phyloP scores from a whole-genome alignment of 2,329 filamentous ascomycete species.

The Coniella vitis region DNA sequence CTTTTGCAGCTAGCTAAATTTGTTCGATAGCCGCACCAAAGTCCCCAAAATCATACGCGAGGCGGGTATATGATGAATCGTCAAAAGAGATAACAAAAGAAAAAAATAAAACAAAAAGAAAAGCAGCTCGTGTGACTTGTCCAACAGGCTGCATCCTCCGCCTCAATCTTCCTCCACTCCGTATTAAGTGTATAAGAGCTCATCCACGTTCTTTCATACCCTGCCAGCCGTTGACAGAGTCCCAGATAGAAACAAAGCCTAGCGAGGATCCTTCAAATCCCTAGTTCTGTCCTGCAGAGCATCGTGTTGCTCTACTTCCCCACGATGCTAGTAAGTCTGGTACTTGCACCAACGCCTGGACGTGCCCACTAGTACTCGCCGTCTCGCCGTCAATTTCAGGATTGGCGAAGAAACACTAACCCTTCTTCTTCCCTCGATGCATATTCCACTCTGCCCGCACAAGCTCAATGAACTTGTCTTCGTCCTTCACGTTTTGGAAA shows the following conservation, averaged over 20 bases:
- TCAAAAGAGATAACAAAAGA: slow-evolving; percentile 8
- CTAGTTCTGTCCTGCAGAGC: slow-evolving; percentile 11
- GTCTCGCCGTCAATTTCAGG: neutral
- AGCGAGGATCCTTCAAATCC: neutral
- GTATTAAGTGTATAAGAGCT: no score
- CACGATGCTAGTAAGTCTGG: slow-evolving; percentile 1
- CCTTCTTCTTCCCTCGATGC: slow-evolving; percentile 39
- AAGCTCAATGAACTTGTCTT: slow-evolving; percentile 81
- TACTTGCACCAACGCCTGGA: neutral
- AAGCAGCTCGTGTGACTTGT: no score
- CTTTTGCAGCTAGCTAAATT: no score
- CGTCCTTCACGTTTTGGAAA: slow-evolving; percentile 89
- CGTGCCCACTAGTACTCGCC: neutral
- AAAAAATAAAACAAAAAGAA: neutral
- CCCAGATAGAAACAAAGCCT: no score
- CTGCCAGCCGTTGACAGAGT: no score
- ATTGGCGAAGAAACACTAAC: slow-evolving; percentile 3
- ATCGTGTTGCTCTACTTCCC: slow-evolving; percentile 4
- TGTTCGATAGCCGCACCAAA: neutral
- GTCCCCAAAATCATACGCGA: neutral
- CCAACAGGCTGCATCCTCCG: no score
- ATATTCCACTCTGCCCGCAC: slow-evolving; percentile 73
- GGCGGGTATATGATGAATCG: slow-evolving; percentile 7
- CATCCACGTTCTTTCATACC: no score
- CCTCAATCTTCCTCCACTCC: no score